These are phyloP conservation scores for Lachnellula cervina DNA, from an alignment of 2,329 filamentous ascomycete genomes.

Conservation along the genomic window DNA sequence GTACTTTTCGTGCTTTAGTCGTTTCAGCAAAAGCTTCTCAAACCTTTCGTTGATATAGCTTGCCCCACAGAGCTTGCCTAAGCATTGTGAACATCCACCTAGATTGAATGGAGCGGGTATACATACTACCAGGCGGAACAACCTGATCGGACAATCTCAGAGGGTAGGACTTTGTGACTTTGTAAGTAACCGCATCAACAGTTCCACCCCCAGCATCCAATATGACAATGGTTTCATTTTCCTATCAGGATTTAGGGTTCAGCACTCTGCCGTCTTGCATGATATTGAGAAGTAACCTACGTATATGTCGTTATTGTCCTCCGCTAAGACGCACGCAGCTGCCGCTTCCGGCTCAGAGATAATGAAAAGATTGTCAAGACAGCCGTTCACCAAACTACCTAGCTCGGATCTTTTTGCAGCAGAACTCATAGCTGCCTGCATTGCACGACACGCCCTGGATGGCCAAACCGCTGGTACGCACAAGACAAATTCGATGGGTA, in stretches of 20 bases:
- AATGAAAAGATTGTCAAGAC: constrained; percentile 29
- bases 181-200: constrained; percentile 28
- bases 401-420: constrained; percentile 7
- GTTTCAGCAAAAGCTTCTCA: neutral
- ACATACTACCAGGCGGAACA: constrained; percentile 14
- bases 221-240: constrained; percentile 20
- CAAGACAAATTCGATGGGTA: constrained; percentile 10
- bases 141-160: constrained; percentile 22
- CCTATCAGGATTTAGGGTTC: neutral
- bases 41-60: constrained; percentile 16
- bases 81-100: neutral
- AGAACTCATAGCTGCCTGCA: constrained; percentile 8
- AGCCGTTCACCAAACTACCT: constrained; percentile 7
- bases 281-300: constrained; percentile 1
- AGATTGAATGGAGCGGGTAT: neutral
- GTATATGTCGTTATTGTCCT: constrained; percentile 9
- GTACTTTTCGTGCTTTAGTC: neutral
- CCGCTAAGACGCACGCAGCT: constrained; percentile 22
- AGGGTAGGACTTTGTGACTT: constrained; percentile 22
- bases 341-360: constrained; percentile 30
- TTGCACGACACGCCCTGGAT: constrained; percentile 4
- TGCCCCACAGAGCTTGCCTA: constrained; percentile 13
- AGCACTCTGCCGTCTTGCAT: neutral
- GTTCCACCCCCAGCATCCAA: constrained; percentile 29
- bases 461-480: constrained; percentile 14